Evolutionary conservation across 805 yeast genomes (phyloP), one percentile per base, ranked within the genome.

Genomic region (Limtongia smithiae): DNA sequence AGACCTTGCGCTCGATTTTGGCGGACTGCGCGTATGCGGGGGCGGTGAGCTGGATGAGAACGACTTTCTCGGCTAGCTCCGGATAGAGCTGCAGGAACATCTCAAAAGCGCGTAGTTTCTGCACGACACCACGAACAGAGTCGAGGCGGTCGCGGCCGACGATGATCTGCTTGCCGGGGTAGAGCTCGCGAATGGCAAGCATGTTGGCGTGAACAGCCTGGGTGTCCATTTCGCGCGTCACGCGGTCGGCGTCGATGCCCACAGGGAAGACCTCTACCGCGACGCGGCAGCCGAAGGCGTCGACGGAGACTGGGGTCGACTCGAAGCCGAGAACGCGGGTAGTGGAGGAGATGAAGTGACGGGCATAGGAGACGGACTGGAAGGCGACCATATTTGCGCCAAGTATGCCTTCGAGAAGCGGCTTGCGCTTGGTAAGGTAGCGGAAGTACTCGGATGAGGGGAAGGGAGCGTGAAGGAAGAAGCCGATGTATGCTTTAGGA

Each of bases 111-210:
- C 88, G 84, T 33, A 93, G 70, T 67, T 93, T 93, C 68, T 93
- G 97, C 3, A 86, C 80, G 25, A 93, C 95, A 28, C 98, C 97
- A 54, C 96, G 80, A 18, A 91, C 96, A 8, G 83, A 71, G 65
- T 93, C 97, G 52, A 93, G 76, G 52, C 97, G 73, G 65, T 93
- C 99, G 65, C 98, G 80, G 27, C 98, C 98, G 35, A 93, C 84
- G 59, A 93, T 85, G 57, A 93, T 80, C 65, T 83, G 85, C 53
- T 68, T 65, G 55, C 68, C 71, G 2, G 65, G 67, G 50, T 71
- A 70, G n/a, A 70, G 58, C 3, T 60, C 64, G 11, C 78, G 75
- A 51, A 93, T 78, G 2, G 85, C 81, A 20, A 71, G 53, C 9
- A 85, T 82, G 63, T 86, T 84, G 22, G 74, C 77, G 14, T 54